Conservation (phyloP, 768 basidiomycete species). For the Serendipita vermifera region DNA sequence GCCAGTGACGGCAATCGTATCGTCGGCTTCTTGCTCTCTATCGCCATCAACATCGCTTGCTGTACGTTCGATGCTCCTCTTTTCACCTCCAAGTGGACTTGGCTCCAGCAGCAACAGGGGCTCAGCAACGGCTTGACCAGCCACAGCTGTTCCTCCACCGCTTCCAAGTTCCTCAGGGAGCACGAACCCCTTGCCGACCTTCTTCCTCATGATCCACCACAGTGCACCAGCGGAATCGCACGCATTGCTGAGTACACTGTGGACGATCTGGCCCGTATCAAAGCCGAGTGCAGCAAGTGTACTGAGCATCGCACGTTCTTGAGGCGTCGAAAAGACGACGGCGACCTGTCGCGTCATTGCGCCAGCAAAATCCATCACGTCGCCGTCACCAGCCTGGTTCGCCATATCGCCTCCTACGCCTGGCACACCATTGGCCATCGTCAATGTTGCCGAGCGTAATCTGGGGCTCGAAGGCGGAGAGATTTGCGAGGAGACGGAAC, state of each 20-base stretch:
- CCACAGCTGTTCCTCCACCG: background rate
- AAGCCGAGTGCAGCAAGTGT: slow-evolving; percentile 64
- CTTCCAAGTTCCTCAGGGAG: slow-evolving; percentile 17
- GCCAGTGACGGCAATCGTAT: slow-evolving; percentile 6
- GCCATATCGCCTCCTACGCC: no score
- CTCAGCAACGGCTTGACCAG: background rate
- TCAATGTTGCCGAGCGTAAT: background rate
- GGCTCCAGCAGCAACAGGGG: background rate
- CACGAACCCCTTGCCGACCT: slow-evolving; percentile 45
- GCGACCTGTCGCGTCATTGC: slow-evolving; percentile 54
- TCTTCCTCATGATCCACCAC: slow-evolving; percentile 94
- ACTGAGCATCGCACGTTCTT: slow-evolving; percentile 71
- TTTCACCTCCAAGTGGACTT: no score
- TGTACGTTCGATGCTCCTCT: no score
- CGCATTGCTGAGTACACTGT: slow-evolving; percentile 81
- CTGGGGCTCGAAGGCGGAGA: slow-evolving; percentile 31
- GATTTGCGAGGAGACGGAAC: slow-evolving; percentile 81
- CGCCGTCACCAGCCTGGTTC: no score
- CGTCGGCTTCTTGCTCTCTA: background rate
- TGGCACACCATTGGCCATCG: background rate
- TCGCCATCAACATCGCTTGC: no score
- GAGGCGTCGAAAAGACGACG: slow-evolving; percentile 73
- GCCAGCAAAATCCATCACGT: slow-evolving; percentile 38
- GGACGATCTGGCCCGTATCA: slow-evolving; percentile 90
- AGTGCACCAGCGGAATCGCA: slow-evolving; percentile 83